Base-by-base conservation (phyloP, 495 filamentous ascomycete species). In the Aspergillus indologenus region DNA sequence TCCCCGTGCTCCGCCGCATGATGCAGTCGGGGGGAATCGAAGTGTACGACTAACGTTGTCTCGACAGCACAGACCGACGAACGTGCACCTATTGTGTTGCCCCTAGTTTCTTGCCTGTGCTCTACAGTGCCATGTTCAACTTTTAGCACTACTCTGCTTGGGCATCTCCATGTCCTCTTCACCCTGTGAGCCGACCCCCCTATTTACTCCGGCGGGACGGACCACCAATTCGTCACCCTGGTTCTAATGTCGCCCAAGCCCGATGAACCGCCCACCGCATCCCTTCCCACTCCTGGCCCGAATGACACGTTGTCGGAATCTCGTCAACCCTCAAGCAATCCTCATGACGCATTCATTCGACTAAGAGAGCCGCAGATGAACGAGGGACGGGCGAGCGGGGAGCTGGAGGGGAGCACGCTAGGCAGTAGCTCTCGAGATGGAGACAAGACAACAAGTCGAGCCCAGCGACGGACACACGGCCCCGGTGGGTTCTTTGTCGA, bases 401-500 rank as follows among this genome's bases (percentile, higher is more conserved):
- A 76, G 62, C 63, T 75, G 26, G 75, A 78, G 61, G 74, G 74
- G 19, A 77, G 65, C 59, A 76, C 74, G 29, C 62, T 76, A 31
- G 74, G 71, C 22, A 71, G 68, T 61, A 71, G 72, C 61, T 77
- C 74, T 61, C 73, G 74, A 47, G 73, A 75, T 52, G 71, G 67
- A 9, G 71, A 71, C 9, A 63, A 64, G 56, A 68, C 63, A 51
- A 68, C 63, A 51, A 65, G 56, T 51, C 60, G 60, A 14, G 51
- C 58, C 12, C 69, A 70, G 45, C 62, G 73, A 8, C 69, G 72
- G 59, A 70, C 69, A 8, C 71, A 69, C 45, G 75, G 61, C 63
- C 77, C 78, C 1, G 65, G 78, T 52, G 72, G 77, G 17, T 82
- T 83, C 29, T 57, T 83, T 23, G 55, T 83, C 34, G 77, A 79